Evolutionary conservation across 305 asterid genomes (phyloP).

Genomic region (Fraxinus sp.): DNA sequence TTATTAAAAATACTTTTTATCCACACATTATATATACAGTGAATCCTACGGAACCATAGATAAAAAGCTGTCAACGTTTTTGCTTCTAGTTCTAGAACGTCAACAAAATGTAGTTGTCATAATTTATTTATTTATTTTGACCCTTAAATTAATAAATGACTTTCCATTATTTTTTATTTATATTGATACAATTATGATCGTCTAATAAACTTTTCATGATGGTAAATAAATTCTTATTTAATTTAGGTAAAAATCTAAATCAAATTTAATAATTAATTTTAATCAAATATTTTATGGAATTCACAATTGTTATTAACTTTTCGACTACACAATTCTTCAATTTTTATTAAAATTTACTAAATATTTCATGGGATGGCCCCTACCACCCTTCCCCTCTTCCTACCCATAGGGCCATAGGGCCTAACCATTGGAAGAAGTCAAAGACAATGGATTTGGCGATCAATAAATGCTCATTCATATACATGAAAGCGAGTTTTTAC

Average conservation of each 20-base stretch:
- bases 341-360: no score
- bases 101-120: not conserved
- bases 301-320: no score
- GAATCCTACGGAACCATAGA: no score
- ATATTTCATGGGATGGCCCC: constrained; percentile 27
- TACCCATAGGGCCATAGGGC: not conserved
- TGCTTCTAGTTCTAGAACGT: not conserved
- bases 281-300: not conserved
- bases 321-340: no score
- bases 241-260: no score
- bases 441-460: not conserved
- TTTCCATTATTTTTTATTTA: not conserved
- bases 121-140: not conserved
- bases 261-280: not conserved
- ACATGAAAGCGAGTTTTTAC: not conserved
- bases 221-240: no score
- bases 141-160: not conserved
- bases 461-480: not conserved
- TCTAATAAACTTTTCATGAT: not conserved
- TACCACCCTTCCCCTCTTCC: constrained; percentile 10
- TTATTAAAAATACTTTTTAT: no score
- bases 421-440: not conserved
- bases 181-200: not conserved
- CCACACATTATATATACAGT: no score
- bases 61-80: not conserved